Evolutionary conservation across 169 alveolate species (phyloP).

Genomic region (Theileria parva): DNA sequence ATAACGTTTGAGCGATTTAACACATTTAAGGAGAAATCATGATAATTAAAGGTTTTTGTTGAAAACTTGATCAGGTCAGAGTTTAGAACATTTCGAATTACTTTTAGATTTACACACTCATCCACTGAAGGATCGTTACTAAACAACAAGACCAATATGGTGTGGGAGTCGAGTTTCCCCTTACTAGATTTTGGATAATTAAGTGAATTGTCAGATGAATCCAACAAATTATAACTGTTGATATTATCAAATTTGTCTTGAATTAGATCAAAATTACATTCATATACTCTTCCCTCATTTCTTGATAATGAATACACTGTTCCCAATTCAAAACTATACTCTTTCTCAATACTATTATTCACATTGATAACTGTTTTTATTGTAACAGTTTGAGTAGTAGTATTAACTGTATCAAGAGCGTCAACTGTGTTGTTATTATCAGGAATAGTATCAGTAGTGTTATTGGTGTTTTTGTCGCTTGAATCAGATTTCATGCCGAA

Average conservation of each 20-base stretch:
- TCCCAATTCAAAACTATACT: constrained; percentile 10
- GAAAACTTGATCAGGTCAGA: constrained; percentile 20
- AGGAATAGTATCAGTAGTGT: not conserved
- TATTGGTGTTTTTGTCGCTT: not conserved
- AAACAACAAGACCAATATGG: constrained; percentile 34
- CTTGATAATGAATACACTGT: constrained; percentile 39
- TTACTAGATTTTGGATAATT: not conserved
- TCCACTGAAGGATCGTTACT: constrained; percentile 1
- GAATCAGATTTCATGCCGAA: not conserved
- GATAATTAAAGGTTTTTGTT: not conserved
- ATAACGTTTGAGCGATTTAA: not conserved
- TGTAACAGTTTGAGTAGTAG: not conserved
- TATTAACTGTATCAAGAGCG: not conserved
- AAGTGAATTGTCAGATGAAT: not conserved
- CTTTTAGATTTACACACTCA: constrained; percentile 44
- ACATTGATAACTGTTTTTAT: not conserved
- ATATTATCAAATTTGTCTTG: not conserved
- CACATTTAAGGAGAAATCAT: not conserved
- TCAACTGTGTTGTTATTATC: not conserved
- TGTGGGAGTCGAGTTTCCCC: not conserved
- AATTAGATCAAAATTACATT: constrained; percentile 42
- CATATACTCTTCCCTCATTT: constrained; percentile 48
- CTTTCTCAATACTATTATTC: not conserved
- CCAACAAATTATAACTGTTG: constrained; percentile 7
- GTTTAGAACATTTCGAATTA: constrained; percentile 53